Percentiles rank a stretch among this genome's conserved stretches.
Evolutionary conservation across 805 yeast genomes (phyloP).

Genomic region (Saturnispora besseyi): DNA sequence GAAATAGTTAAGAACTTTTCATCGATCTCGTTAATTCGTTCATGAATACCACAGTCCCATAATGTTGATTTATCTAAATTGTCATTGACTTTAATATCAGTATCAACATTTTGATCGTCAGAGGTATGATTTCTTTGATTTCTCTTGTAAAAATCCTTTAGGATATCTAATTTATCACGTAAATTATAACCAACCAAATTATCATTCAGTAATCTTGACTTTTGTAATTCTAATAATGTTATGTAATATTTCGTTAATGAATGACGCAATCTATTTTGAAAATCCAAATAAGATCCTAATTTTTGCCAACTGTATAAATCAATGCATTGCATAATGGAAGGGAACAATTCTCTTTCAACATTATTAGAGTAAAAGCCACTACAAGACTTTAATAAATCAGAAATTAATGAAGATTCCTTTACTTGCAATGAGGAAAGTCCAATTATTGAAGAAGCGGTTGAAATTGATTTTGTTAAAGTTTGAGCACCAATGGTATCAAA

Average conservation of each 20-base stretch:
- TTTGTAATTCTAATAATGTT: slow-evolving; percentile 28
- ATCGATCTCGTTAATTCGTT: slow-evolving; percentile 15
- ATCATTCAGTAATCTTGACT: slow-evolving; percentile 26
- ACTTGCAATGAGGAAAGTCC: background rate
- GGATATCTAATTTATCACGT: background rate
- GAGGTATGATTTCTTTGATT: background rate
- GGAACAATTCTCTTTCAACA: slow-evolving; percentile 41
- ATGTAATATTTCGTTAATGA: slow-evolving; percentile 41
- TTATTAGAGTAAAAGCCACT: slow-evolving; percentile 43
- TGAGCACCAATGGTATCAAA: slow-evolving; percentile 57
- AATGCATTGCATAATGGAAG: slow-evolving; percentile 44
- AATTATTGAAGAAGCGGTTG: slow-evolving; percentile 24
- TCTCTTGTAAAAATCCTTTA: slow-evolving; percentile 14
- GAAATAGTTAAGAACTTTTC: slow-evolving; percentile 17
- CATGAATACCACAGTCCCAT: slow-evolving; percentile 41
- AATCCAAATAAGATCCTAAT: slow-evolving; percentile 54
- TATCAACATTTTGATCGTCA: slow-evolving; percentile 13
- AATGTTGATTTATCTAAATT: slow-evolving; percentile 51
- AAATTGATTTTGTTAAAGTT: slow-evolving; percentile 39
- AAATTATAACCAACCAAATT: slow-evolving; percentile 10
- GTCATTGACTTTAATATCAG: slow-evolving; percentile 35
- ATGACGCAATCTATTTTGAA: slow-evolving; percentile 40
- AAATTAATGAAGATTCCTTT: slow-evolving; percentile 13
- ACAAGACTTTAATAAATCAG: slow-evolving; percentile 29
- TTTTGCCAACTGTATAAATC: slow-evolving; percentile 56